These are phyloP conservation scores for Penicillium antarcticum DNA, from an alignment of 495 filamentous ascomycete species.

Conservation along the genomic window DNA sequence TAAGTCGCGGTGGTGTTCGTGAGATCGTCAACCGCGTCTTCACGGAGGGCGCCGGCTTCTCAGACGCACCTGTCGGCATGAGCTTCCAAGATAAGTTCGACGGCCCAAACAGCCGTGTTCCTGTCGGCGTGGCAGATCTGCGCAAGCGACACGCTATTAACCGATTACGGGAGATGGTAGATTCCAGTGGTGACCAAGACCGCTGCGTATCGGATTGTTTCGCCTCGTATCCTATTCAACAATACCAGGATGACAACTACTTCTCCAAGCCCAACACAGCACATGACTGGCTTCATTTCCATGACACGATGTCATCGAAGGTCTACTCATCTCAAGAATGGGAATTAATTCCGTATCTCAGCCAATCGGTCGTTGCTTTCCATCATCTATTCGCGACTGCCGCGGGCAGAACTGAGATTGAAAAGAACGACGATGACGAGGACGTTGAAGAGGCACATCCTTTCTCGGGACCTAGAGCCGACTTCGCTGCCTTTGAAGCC, in stretches of 20 bases:
- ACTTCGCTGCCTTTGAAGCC: constrained; percentile 74
- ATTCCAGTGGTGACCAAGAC: constrained; percentile 84
- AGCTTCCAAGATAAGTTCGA: constrained; percentile 34
- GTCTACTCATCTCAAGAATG: constrained; percentile 78
- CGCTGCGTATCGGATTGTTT: constrained; percentile 83
- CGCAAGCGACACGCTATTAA: constrained; percentile 74
- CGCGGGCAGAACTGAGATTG: constrained; percentile 31
- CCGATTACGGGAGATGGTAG: constrained; percentile 81
- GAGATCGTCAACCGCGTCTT: constrained; percentile 86
- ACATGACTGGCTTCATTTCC: constrained; percentile 94
- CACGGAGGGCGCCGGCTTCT: constrained; percentile 80
- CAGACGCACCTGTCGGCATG: constrained; percentile 45
- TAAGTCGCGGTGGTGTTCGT: constrained; percentile 73
- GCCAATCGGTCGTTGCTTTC: constrained; percentile 80
- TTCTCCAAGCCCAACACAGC: constrained; percentile 82
- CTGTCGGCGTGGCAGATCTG: constrained; percentile 64
- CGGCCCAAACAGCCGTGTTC: constrained; percentile 22
- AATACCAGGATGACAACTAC: constrained; percentile 89
- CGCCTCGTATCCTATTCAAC: constrained; percentile 73
- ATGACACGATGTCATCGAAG: constrained; percentile 74
- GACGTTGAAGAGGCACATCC: constrained; percentile 56
- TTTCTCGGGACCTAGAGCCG: constrained; percentile 76
- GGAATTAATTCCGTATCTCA: constrained; percentile 82
- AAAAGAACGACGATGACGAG: constrained; percentile 45
- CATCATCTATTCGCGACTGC: constrained; percentile 80